A percentile compares a stretch with the other conserved stretches of the same genome.
phyloP scores from a whole-genome alignment of 768 basidiomycete species.

The Psilocybe tampanensis region DNA sequence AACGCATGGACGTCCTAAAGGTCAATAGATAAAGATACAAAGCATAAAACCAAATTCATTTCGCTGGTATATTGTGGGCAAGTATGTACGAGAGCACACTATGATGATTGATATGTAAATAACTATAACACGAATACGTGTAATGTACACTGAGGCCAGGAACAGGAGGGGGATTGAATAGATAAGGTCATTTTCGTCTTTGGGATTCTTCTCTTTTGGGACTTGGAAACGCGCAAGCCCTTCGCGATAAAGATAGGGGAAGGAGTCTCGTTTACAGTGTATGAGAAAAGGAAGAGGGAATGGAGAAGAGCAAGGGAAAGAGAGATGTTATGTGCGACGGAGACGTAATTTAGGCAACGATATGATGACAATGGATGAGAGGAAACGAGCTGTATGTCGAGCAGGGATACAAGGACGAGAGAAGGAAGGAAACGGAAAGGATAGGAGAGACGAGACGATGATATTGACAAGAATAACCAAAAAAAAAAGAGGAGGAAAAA shows the following conservation, averaged over 20 bases:
- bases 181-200: neutral
- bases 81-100: neutral
- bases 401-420: slow-evolving; percentile 7
- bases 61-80: neutral
- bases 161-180: neutral
- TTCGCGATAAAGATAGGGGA: slow-evolving; percentile 31
- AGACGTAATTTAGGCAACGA: slow-evolving; percentile 7
- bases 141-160: neutral
- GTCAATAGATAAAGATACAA: neutral
- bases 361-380: slow-evolving; percentile 7
- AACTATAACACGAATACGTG: slow-evolving; percentile 5
- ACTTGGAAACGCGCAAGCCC: slow-evolving; percentile 41
- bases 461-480: slow-evolving; percentile 8
- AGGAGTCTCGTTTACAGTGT: slow-evolving; percentile 18
- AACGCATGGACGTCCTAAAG: too few relatives aligned
- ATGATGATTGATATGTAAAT: slow-evolving; percentile 5
- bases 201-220: slow-evolving; percentile 29
- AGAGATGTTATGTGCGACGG: slow-evolving; percentile 13
- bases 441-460: neutral
- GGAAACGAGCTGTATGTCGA: slow-evolving; percentile 5
- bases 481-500: neutral
- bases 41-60: neutral
- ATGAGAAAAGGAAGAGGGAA: slow-evolving; percentile 8
- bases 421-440: slow-evolving; percentile 1
- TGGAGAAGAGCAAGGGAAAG: neutral